Conservation (phyloP, 2,329 filamentous ascomycete genomes). For the Cordyceps fumosorosea region DNA sequence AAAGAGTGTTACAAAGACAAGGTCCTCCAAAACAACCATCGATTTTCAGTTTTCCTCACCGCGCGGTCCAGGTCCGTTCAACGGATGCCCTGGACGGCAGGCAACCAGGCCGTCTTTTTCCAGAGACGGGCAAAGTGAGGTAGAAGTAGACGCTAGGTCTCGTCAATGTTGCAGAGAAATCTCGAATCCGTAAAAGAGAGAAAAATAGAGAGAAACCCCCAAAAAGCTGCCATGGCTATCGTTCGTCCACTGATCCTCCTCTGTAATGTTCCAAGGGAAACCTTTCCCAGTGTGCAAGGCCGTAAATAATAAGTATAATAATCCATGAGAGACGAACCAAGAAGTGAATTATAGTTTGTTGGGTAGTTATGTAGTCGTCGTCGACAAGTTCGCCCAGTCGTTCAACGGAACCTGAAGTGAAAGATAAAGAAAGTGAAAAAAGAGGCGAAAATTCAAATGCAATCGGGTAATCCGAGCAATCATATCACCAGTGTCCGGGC, state of each 20-base stretch:
- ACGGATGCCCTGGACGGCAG: slow-evolving; percentile 9
- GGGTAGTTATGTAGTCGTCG: slow-evolving; percentile 16
- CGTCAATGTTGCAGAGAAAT: background rate
- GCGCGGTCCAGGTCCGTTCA: slow-evolving; percentile 11
- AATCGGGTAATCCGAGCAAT: slow-evolving; percentile 30
- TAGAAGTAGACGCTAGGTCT: slow-evolving; percentile 8
- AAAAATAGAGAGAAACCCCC: background rate
- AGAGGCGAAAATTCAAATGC: slow-evolving; percentile 22
- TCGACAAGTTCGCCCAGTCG: background rate
- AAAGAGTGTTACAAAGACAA: background rate
- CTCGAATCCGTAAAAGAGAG: slow-evolving; percentile 1
- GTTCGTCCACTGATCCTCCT: slow-evolving; percentile 7
- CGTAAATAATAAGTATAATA: slow-evolving; percentile 13
- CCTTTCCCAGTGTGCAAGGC: slow-evolving; percentile 8
- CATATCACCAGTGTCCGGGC: slow-evolving; percentile 30
- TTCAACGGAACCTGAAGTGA: background rate
- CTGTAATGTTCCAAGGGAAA: slow-evolving; percentile 4
- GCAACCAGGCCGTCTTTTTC: slow-evolving; percentile 14
- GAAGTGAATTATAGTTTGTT: slow-evolving; percentile 33
- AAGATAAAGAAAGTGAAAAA: slow-evolving; percentile 17
- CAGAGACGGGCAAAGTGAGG: slow-evolving; percentile 11
- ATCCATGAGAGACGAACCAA: slow-evolving; percentile 31
- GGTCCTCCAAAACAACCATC: background rate
- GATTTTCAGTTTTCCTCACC: slow-evolving; percentile 3
- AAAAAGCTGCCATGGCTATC: slow-evolving; percentile 8